Conservation (phyloP, 2,329 filamentous ascomycete genomes). For the Talaromyces marneffei region DNA sequence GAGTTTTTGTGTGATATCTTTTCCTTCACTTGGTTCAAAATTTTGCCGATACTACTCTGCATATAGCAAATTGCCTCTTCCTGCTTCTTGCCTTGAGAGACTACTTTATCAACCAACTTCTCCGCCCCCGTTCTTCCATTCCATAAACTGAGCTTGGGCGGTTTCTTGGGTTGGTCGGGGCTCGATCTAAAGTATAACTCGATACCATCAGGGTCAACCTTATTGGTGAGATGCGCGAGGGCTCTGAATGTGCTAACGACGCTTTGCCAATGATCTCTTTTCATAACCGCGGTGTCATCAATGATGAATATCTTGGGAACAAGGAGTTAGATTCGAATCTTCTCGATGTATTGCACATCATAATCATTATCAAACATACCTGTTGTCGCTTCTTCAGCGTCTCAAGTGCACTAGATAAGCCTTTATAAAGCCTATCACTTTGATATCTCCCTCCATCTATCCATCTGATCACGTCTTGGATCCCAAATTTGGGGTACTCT, state of each 20-base stretch:
- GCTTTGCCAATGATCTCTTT: not conserved
- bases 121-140: not conserved
- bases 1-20: not conserved
- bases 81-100: not conserved
- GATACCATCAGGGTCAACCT: not conserved
- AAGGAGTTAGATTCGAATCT: not conserved
- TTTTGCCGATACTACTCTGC: not conserved
- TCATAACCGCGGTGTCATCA: not conserved
- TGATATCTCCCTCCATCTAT: not conserved
- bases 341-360: not conserved
- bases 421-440: not conserved
- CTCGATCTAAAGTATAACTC: not conserved
- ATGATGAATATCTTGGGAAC: not conserved
- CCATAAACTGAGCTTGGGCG: not conserved
- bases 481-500: not conserved
- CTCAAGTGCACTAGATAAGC: not conserved
- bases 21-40: not conserved
- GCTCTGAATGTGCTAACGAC: not conserved
- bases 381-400: not conserved
- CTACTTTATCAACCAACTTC: not conserved
- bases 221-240: not conserved
- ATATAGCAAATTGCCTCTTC: not conserved
- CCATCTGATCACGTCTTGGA: not conserved
- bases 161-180: not conserved
- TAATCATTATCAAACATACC: not conserved